Conservation (phyloP, 495 filamentous ascomycete genomes). For the Letharia columbiana region DNA sequence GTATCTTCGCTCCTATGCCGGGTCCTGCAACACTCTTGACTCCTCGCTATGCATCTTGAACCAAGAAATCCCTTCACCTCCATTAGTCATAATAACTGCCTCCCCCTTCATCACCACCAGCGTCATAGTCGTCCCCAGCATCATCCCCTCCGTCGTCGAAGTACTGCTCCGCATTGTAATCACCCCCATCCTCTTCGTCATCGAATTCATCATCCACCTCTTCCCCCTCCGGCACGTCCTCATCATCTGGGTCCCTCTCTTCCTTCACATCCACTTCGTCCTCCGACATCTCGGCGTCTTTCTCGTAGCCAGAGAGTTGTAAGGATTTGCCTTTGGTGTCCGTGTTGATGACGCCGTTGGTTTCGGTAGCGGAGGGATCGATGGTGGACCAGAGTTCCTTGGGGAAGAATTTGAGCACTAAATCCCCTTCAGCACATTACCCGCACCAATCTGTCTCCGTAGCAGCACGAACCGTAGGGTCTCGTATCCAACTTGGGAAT, state of each 20-base stretch:
- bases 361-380: slow-evolving; percentile 31
- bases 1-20: slow-evolving; percentile 3
- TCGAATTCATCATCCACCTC: slow-evolving; percentile 50
- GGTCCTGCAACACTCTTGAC: background rate
- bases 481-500: slow-evolving; percentile 43
- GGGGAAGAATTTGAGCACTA: slow-evolving; percentile 51
- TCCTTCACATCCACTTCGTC: slow-evolving; percentile 30
- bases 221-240: slow-evolving; percentile 38
- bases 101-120: slow-evolving; percentile 37
- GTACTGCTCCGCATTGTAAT: slow-evolving; percentile 59
- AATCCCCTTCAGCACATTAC: background rate
- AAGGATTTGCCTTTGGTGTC: slow-evolving; percentile 30
- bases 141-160: slow-evolving; percentile 56
- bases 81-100: slow-evolving; percentile 35
- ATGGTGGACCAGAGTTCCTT: slow-evolving; percentile 46
- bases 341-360: slow-evolving; percentile 26
- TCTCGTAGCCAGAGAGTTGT: slow-evolving; percentile 5
- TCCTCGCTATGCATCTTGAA: slow-evolving; percentile 1
- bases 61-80: background rate
- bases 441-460: too few relatives aligned
- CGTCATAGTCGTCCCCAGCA: slow-evolving; percentile 44
- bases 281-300: slow-evolving; percentile 7
- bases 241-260: slow-evolving; percentile 37
- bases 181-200: slow-evolving; percentile 49
- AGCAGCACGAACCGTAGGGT: slow-evolving; percentile 40